Evolutionary conservation across 345 rosid genomes (phyloP).

Genomic region (Eucalyptus tenuipes): DNA sequence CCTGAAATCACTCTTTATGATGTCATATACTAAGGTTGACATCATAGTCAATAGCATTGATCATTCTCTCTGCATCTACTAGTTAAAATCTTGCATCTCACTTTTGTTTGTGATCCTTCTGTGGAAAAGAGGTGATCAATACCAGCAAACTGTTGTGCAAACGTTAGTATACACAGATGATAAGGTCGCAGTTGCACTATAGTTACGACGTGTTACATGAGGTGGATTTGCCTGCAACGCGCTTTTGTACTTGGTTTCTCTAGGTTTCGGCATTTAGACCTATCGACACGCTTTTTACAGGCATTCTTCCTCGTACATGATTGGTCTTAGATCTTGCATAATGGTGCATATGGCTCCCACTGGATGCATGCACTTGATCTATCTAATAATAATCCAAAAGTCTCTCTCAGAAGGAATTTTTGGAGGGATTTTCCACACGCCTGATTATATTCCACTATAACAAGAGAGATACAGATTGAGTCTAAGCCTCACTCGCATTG

Average conservation of each 20-base stretch:
- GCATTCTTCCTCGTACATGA: neutral
- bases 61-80: neutral
- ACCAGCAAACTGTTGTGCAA: neutral
- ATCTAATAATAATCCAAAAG: neutral
- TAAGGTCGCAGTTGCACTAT: neutral
- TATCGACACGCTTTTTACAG: neutral
- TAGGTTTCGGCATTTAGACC: neutral
- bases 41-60: neutral
- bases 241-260: neutral
- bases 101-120: neutral
- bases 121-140: neutral
- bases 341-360: neutral
- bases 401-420: neutral
- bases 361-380: neutral
- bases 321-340: neutral
- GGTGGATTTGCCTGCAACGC: neutral
- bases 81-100: neutral
- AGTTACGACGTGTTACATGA: neutral
- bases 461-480: neutral
- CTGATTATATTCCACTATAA: neutral
- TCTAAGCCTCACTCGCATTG: constrained; percentile 14
- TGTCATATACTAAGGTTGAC: neutral
- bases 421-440: neutral
- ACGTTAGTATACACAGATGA: neutral
- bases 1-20: neutral